Conservation (phyloP, 2,329 filamentous ascomycete genomes). For the Aspergillus sp. region DNA sequence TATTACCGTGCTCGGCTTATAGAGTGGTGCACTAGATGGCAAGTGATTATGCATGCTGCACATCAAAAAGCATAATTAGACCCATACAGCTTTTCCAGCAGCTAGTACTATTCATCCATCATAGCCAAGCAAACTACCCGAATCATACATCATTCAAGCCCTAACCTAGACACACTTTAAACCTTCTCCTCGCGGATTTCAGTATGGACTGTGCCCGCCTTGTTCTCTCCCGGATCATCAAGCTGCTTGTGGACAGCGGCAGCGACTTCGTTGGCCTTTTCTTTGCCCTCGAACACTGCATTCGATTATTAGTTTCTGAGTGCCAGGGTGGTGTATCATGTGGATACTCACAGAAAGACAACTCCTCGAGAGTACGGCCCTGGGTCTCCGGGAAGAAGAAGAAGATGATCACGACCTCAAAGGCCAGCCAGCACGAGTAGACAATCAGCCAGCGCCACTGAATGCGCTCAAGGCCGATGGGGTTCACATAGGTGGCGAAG, state of each 20-base stretch:
- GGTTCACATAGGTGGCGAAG: conserved; percentile 55
- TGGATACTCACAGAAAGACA: conserved; percentile 48
- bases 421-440: conserved; percentile 49
- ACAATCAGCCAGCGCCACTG: conserved; percentile 52
- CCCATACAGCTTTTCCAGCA: neutral
- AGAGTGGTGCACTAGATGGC: neutral
- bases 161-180: neutral
- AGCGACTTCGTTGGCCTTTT: conserved; percentile 39
- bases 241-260: conserved; percentile 44
- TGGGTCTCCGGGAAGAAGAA: conserved; percentile 53
- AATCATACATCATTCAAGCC: neutral
- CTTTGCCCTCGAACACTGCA: conserved; percentile 45
- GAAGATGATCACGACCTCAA: conserved; percentile 50
- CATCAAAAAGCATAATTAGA: neutral
- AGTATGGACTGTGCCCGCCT: neutral
- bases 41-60: neutral
- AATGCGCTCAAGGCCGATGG: conserved; percentile 49
- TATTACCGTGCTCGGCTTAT: neutral
- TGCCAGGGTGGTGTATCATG: neutral
- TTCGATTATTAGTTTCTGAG: conserved; percentile 19
- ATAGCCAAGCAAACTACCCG: neutral
- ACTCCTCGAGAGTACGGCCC: conserved; percentile 49
- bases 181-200: conserved; percentile 15
- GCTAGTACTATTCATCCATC: neutral
- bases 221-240: conserved; percentile 21